Conservation (phyloP, 2,329 filamentous ascomycete species). For the Cercospora brassicicola region DNA sequence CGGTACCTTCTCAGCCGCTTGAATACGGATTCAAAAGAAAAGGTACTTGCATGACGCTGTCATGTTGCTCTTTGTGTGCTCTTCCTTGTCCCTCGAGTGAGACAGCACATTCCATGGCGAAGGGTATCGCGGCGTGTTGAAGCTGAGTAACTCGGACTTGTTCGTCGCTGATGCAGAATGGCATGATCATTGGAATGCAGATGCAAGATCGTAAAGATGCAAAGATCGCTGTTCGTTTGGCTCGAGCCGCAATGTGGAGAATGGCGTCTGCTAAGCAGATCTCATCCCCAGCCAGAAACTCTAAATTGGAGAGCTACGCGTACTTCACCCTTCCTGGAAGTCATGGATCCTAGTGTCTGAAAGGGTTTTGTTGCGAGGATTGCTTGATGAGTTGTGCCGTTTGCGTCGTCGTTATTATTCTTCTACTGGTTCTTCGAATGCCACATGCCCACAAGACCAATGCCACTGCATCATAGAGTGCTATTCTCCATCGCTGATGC, state of each 20-base stretch:
- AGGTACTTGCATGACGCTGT: background rate
- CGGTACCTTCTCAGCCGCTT: background rate
- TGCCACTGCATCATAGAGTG: background rate
- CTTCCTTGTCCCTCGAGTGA: background rate
- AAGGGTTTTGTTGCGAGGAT: background rate
- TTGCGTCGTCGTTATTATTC: background rate
- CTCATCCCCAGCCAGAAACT: background rate
- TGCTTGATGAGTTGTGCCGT: background rate
- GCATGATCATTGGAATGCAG: background rate
- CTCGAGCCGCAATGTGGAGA: background rate
- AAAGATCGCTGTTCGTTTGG: background rate
- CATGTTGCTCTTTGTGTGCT: background rate
- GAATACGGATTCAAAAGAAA: background rate
- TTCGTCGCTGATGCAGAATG: background rate
- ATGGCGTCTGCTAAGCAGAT: background rate
- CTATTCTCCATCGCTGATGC: conserved; percentile 3
- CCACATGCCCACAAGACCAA: background rate
- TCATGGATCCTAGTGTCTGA: background rate
- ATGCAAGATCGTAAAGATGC: background rate
- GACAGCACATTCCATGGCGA: background rate
- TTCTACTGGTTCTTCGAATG: background rate
- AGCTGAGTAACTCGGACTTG: background rate
- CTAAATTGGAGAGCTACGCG: background rate
- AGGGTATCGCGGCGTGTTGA: background rate
- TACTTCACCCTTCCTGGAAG: background rate